Percentiles rank a stretch among this genome's conserved stretches.
phyloP scores from a whole-genome alignment of 176 grass and related monocot genomes.

The Musa itinerans region DNA sequence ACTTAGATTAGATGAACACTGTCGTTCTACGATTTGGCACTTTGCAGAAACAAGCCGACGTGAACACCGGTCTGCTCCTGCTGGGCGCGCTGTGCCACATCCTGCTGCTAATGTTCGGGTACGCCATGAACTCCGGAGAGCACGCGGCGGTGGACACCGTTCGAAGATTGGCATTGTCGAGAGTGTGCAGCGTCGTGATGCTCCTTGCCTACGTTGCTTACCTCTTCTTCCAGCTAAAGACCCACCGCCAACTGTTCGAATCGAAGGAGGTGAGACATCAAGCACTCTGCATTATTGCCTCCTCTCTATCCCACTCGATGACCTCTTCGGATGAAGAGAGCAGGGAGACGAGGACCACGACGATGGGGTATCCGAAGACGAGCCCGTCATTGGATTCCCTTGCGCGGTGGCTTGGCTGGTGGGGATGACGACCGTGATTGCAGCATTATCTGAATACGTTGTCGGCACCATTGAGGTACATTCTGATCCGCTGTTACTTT shows the following conservation, averaged over 20 bases:
- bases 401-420: conserved; percentile 63
- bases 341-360: conserved; percentile 22
- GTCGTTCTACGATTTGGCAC: background rate
- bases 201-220: conserved; percentile 69
- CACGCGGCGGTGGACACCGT: conserved; percentile 38
- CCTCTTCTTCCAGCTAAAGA: conserved; percentile 64
- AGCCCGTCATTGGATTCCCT: conserved; percentile 56
- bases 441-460: conserved; percentile 73
- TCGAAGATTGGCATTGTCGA: conserved; percentile 35
- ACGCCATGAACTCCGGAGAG: conserved; percentile 27
- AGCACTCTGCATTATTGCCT: too few relatives aligned
- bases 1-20: background rate
- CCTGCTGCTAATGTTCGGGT: background rate
- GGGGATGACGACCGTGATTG: conserved; percentile 51
- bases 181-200: conserved; percentile 75
- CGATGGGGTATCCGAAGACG: conserved; percentile 31
- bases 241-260: conserved; percentile 1
- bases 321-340: background rate
- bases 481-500: background rate
- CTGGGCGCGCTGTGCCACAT: conserved; percentile 30
- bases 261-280: background rate
- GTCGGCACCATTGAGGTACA: conserved; percentile 74
- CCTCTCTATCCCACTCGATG: too few relatives aligned
- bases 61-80: conserved; percentile 67
- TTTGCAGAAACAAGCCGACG: conserved; percentile 36